Evolutionary conservation across 2,329 filamentous ascomycete genomes (phyloP).

Genomic region (Akanthomyces lecanii): DNA sequence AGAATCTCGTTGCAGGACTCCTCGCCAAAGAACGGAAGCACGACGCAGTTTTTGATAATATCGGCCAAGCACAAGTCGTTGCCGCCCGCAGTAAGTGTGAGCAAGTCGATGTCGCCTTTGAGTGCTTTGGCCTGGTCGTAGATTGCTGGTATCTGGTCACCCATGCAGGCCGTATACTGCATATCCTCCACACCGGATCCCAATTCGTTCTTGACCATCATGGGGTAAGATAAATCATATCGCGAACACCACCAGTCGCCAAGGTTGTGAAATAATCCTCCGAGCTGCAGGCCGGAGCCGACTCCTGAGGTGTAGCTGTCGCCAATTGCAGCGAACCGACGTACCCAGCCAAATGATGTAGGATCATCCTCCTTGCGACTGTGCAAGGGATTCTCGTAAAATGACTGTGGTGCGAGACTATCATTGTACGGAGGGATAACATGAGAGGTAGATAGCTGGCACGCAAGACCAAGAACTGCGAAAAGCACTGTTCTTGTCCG

Average conservation of each 20-base stretch:
- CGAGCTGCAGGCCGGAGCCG: conserved; percentile 24
- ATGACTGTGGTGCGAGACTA: too few species aligned
- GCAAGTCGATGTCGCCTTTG: conserved; percentile 29
- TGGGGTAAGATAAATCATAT: conserved; percentile 28
- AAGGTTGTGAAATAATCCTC: conserved; percentile 14
- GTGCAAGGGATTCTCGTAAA: too few species aligned
- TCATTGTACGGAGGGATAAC: too few species aligned
- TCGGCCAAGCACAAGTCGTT: conserved; percentile 34
- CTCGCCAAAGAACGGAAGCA: conserved; percentile 18
- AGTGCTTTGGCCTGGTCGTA: conserved; percentile 24
- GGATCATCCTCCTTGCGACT: too few species aligned
- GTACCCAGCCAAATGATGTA: too few species aligned
- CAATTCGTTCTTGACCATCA: conserved; percentile 24
- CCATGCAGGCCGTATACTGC: conserved; percentile 27
- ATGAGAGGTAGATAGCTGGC: too few species aligned
- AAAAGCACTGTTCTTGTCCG: too few species aligned
- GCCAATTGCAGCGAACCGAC: conserved; percentile 28
- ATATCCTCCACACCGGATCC: conserved; percentile 25
- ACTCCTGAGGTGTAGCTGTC: conserved; percentile 37
- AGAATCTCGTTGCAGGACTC: conserved; percentile 22
- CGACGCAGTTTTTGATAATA: conserved; percentile 17
- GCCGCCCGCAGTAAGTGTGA: conserved; percentile 35
- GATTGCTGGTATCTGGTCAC: conserved; percentile 26
- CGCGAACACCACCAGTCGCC: conserved; percentile 27
- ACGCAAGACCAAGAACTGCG: too few species aligned